A percentile compares a stretch with the other conserved stretches of the same genome.
These are phyloP conservation scores for Yamadazyma triangularis DNA, from an alignment of 1,139 yeast genomes.

Conservation along the genomic window DNA sequence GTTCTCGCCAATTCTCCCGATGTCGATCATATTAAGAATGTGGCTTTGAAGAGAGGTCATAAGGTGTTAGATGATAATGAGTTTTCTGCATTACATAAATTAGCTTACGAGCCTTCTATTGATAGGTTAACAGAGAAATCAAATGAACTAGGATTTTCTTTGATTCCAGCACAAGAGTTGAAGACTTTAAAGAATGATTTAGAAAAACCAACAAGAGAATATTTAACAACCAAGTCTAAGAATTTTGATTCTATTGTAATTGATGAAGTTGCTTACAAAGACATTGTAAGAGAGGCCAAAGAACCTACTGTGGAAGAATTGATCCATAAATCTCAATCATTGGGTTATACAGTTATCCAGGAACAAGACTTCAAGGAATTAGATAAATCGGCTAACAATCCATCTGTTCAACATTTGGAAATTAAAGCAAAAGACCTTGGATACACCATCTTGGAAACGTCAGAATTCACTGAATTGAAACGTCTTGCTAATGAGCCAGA, in stretches of 20 bases:
- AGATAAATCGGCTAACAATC: conserved; percentile 14
- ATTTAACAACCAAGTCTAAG: conserved; percentile 12
- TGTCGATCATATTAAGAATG: conserved; percentile 12
- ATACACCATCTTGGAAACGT: conserved; percentile 8
- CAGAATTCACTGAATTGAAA: conserved; percentile 15
- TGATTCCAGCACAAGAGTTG: conserved; percentile 17
- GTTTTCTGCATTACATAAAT: conserved; percentile 6
- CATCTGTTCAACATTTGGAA: conserved; percentile 23
- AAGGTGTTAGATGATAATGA: conserved; percentile 15
- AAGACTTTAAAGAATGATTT: conserved; percentile 13
- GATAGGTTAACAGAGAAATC: conserved; percentile 20
- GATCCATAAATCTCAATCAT: conserved; percentile 3
- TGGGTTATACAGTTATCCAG: conserved; percentile 11
- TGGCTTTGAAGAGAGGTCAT: conserved; percentile 13
- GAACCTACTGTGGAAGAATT: conserved; percentile 17
- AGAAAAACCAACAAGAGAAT: conserved; percentile 12
- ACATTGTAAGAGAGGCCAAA: conserved; percentile 9
- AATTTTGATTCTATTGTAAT: conserved; percentile 6
- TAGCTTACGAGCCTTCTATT: conserved; percentile 18
- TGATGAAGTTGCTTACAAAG: conserved; percentile 12
- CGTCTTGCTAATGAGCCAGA: conserved; percentile 12
- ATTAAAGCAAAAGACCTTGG: conserved; percentile 16
- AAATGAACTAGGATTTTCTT: conserved; percentile 8
- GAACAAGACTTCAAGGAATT: conserved; percentile 6
- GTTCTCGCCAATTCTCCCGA: conserved; percentile 19